Percentiles rank a stretch among this genome's conserved stretches.
These are phyloP conservation scores for Aurantiochytrium sp. DNA, from an alignment of 108 stramenopile species.

Conservation along the genomic window DNA sequence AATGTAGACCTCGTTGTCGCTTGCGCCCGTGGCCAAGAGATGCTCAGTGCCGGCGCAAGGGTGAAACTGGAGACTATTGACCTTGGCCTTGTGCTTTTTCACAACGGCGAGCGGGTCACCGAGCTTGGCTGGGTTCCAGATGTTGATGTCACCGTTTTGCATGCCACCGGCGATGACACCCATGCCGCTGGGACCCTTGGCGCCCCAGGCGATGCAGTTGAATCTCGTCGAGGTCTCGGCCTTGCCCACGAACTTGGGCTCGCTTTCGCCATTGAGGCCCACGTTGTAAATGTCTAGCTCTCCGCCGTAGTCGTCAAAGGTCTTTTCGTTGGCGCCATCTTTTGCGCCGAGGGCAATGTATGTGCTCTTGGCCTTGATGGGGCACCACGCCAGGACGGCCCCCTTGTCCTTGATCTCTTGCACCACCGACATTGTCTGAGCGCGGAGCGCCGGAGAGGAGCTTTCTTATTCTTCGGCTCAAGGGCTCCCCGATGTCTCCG, in stretches of 20 bases:
- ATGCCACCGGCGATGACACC: constrained; percentile 90
- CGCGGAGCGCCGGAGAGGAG: too few species aligned
- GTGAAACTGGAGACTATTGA: constrained; percentile 76
- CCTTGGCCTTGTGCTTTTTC: constrained; percentile 50
- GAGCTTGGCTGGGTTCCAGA: constrained; percentile 74
- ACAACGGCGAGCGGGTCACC: constrained; percentile 50
- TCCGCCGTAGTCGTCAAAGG: constrained; percentile 89
- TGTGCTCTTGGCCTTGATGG: constrained; percentile 32
- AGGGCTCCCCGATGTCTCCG: too few species aligned
- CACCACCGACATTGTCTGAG: constrained; percentile 37
- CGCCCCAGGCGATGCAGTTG: background rate
- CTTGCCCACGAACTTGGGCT: constrained; percentile 51
- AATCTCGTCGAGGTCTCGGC: constrained; percentile 69
- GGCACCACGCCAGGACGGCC: constrained; percentile 48
- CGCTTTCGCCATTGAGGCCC: constrained; percentile 27
- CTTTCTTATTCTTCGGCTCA: too few species aligned
- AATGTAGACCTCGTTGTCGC: constrained; percentile 66
- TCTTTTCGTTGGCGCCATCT: constrained; percentile 41
- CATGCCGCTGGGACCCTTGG: constrained; percentile 34
- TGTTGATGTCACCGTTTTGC: constrained; percentile 78
- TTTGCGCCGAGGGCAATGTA: constrained; percentile 48
- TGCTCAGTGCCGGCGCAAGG: constrained; percentile 60
- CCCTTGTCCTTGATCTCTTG: constrained; percentile 51
- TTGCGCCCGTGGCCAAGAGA: constrained; percentile 72
- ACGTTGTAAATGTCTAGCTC: constrained; percentile 77